These are phyloP conservation scores for Naegleria lovaniensis DNA, from an alignment of 208 protist species.

Conservation along the genomic window DNA sequence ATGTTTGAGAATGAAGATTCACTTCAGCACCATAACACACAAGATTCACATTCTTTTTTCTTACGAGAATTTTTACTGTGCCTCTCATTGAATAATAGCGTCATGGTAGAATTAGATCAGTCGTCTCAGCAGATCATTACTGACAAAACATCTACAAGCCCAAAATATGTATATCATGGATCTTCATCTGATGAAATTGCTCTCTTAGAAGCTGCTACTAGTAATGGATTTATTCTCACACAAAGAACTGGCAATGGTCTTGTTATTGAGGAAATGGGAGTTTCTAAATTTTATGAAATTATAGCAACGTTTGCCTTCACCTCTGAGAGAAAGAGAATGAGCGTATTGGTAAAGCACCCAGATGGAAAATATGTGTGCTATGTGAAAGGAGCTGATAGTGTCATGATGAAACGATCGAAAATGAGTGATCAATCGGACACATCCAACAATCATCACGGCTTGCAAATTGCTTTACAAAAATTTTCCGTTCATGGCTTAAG, in stretches of 20 bases:
- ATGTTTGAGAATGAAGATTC: too few relatives aligned
- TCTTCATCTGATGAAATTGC: conserved; percentile 26
- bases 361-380: conserved; percentile 52
- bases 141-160: too few relatives aligned
- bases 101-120: conserved; percentile 64
- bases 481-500: conserved; percentile 59
- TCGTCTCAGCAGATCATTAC: too few relatives aligned
- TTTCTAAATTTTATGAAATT: conserved; percentile 66
- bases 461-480: conserved; percentile 13
- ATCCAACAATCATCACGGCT: not conserved
- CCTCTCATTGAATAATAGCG: conserved; percentile 62
- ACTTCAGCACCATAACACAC: not conserved
- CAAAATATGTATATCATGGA: not conserved
- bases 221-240: conserved; percentile 66
- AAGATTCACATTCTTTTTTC: not conserved
- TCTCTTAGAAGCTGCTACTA: conserved; percentile 58
- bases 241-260: conserved; percentile 32
- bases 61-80: conserved; percentile 59
- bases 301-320: conserved; percentile 69
- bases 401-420: conserved; percentile 49
- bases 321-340: conserved; percentile 72
- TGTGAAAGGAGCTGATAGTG: conserved; percentile 72
- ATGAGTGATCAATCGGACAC: too few relatives aligned
- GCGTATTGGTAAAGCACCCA: conserved; percentile 59
- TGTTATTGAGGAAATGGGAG: not conserved